Evolutionary conservation across 208 protist species (phyloP), one percentile per base, ranked within the genome.

Genomic region (Leishmania arabica): DNA sequence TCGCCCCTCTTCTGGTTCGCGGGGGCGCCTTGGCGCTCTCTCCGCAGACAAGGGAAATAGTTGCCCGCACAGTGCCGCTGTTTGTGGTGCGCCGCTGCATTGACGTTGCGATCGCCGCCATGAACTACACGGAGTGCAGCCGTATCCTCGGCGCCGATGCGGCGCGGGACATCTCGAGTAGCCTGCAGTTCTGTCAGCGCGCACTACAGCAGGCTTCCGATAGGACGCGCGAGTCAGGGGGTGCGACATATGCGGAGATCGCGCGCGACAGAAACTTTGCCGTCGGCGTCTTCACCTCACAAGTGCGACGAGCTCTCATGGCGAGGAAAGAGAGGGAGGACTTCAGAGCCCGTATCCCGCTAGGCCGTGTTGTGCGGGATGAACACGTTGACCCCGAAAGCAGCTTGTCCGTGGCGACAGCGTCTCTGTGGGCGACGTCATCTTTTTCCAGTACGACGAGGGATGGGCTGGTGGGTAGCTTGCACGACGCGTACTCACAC

Each of bases 151-250:
- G 88, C 37, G 79, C 75, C 37, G 89, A 91, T 56, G 89, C 79
- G 17, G 79, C 91, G 21, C 77, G 79, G 45, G 89, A 94, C 76
- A 88, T 95, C 60, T 31, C 91, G 47, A 82, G 86, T 34, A 90
- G 92, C 15, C 81, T 95, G 11, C 73, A 84, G 37, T 91, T 93
- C 40, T 78, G 86, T n/a, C 80, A 84, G 4, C 82, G 85, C 5
- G 90, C 90, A 1, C 73, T 95, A 68, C 60, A 89, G 31, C 81
- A 92, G 72, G 77, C 86, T 24, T 72, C 75, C 13, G 78, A 68
- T 9, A 42, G 84, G 27, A 74, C 87, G 37, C 82, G 78, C 11
- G 78, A 81, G 56, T 65, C 69, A 8, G 76, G 78, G 47, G 68
- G 54, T 11, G 66, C 74, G 19, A 77, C 78, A 0, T 82, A 80